A percentile compares a stretch with the other conserved stretches of the same genome.
Conservation (phyloP, 1,284 basidiomycete genomes). For the Marasmius sp. region DNA sequence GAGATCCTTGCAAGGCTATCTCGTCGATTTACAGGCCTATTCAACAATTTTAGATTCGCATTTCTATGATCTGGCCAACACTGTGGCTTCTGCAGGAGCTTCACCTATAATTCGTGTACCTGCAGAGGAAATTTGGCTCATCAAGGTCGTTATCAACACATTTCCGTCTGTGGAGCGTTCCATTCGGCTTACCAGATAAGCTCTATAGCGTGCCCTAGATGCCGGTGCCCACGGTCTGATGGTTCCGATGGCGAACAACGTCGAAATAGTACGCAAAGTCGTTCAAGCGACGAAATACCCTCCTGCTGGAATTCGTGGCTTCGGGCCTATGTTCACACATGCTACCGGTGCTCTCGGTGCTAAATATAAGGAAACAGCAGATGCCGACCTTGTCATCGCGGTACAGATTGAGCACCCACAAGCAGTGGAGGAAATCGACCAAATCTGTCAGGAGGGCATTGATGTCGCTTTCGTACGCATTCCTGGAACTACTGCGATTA, state of each 20-base stretch:
- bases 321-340: slow-evolving; percentile 33
- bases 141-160: slow-evolving; percentile 17
- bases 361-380: slow-evolving; percentile 24
- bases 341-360: slow-evolving; percentile 26
- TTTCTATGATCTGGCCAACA: slow-evolving; percentile 25
- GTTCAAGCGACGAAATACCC: slow-evolving; percentile 28
- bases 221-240: slow-evolving; percentile 31
- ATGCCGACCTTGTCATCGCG: slow-evolving; percentile 23
- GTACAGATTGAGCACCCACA: slow-evolving; percentile 32
- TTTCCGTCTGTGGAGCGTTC: neutral
- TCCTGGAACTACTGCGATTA: neutral
- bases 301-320: slow-evolving; percentile 27
- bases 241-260: slow-evolving; percentile 29
- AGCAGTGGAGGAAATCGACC: slow-evolving; percentile 23
- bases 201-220: slow-evolving; percentile 25
- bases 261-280: slow-evolving; percentile 26
- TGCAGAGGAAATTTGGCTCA: slow-evolving; percentile 27
- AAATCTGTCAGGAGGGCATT: slow-evolving; percentile 24
- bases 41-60: slow-evolving; percentile 18
- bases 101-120: slow-evolving; percentile 28
- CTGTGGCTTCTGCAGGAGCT: slow-evolving; percentile 21
- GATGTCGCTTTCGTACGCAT: slow-evolving; percentile 26
- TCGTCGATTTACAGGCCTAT: neutral
- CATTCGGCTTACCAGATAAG: neutral
- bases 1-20: no score